Evolutionary conservation across 768 basidiomycete species (phyloP).

Genomic region (Lactarius sanguifluus): DNA sequence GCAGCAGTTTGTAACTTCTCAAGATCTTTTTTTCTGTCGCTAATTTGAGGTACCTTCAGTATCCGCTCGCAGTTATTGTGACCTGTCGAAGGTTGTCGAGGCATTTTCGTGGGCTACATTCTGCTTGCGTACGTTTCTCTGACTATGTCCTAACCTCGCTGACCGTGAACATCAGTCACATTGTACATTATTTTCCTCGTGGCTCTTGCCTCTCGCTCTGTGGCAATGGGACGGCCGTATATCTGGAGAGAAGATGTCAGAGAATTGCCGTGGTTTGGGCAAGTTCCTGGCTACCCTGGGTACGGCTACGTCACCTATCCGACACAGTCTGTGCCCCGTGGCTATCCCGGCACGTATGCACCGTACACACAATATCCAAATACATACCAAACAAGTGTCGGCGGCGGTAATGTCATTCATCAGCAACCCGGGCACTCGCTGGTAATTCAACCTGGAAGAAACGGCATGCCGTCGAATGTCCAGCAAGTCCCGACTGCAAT

Average conservation of each 20-base stretch:
- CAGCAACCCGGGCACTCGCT: constrained; percentile 24
- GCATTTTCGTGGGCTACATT: constrained; percentile 30
- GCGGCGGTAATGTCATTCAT: constrained; percentile 20
- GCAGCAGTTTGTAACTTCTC: constrained; percentile 20
- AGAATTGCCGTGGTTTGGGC: constrained; percentile 30
- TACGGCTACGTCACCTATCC: constrained; percentile 17
- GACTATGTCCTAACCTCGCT: not conserved
- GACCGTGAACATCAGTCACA: constrained; percentile 15
- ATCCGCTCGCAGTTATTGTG: constrained; percentile 29
- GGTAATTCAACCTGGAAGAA: constrained; percentile 24
- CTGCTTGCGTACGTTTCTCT: constrained; percentile 21
- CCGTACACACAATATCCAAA: constrained; percentile 13
- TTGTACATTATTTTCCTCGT: constrained; percentile 27
- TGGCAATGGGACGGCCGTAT: constrained; percentile 23
- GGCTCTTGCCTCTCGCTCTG: constrained; percentile 21
- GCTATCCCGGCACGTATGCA: constrained; percentile 4
- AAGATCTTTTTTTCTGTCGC: not conserved
- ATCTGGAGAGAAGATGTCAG: constrained; percentile 29
- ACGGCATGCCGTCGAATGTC: constrained; percentile 17
- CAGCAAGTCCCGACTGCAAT: constrained; percentile 6
- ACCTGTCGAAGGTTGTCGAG: constrained; percentile 28
- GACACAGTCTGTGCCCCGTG: constrained; percentile 11
- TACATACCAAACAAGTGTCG: constrained; percentile 9
- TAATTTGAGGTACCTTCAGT: constrained; percentile 13
- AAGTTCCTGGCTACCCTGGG: constrained; percentile 29